These are phyloP conservation scores for Datisca glomerata DNA, from an alignment of 306 rosid genomes.

Conservation along the genomic window DNA sequence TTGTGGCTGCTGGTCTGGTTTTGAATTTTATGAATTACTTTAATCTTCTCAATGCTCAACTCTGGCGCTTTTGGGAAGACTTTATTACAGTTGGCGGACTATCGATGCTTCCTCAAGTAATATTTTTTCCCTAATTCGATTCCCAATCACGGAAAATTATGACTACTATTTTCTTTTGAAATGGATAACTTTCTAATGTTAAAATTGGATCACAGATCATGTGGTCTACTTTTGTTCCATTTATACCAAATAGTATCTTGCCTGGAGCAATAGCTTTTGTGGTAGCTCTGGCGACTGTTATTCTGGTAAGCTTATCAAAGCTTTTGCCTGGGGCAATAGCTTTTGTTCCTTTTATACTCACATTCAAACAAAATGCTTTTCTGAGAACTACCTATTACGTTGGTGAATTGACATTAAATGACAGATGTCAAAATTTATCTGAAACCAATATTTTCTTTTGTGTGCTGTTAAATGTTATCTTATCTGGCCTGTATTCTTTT, in stretches of 20 bases:
- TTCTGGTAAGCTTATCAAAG: conserved; percentile 27
- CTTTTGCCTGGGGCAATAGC: too few species aligned
- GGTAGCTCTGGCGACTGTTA: conserved; percentile 39
- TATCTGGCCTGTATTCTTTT: conserved; percentile 10
- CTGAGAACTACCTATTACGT: background rate
- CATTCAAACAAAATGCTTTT: background rate
- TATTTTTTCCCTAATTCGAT: conserved; percentile 6
- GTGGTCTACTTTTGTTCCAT: conserved; percentile 99
- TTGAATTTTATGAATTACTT: conserved; percentile 68
- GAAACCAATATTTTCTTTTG: conserved; percentile 9
- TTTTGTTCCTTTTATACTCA: too few species aligned
- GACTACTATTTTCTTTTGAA: background rate
- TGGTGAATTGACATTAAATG: background rate
- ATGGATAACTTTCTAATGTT: background rate
- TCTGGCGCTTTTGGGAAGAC: conserved; percentile 79
- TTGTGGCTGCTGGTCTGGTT: conserved; percentile 57
- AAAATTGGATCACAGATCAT: conserved; percentile 42
- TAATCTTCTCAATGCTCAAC: conserved; percentile 39
- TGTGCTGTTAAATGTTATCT: background rate
- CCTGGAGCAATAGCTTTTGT: conserved; percentile 63
- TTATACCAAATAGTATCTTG: conserved; percentile 64
- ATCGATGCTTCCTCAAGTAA: conserved; percentile 77
- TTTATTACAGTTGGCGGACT: conserved; percentile 82
- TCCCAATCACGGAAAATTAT: background rate
- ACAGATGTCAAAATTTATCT: background rate